phyloP scores from a whole-genome alignment of 78 protist species.

The Dictyostelium intermedium region DNA sequence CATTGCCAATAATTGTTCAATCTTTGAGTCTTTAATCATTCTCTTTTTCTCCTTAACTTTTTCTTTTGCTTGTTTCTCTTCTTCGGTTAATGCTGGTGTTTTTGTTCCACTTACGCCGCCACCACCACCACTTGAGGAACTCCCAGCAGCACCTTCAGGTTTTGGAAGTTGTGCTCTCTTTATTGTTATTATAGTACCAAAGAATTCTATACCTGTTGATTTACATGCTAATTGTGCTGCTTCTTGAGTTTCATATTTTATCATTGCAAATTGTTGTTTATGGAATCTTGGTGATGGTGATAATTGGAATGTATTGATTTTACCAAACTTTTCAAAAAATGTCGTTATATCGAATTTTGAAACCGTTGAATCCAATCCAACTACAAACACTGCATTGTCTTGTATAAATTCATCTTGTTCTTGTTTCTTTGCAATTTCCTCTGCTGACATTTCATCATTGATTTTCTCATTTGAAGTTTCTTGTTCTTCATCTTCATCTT shows the following conservation, averaged over 20 bases:
- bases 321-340: constrained; percentile 13
- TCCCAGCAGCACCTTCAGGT: not conserved
- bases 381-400: not conserved
- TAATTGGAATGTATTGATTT: not conserved
- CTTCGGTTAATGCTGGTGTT: not conserved
- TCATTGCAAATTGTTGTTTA: not conserved
- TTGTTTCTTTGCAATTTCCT: not conserved
- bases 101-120: not conserved
- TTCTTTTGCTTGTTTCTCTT: constrained; percentile 7
- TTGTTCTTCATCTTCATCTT: not conserved
- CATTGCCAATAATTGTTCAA: not conserved
- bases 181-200: not conserved
- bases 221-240: constrained; percentile 21
- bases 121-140: not conserved
- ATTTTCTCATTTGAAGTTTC: not conserved
- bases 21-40: not conserved
- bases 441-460: not conserved
- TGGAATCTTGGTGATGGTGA: not conserved
- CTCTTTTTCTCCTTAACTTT: constrained; percentile 5
- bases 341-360: constrained; percentile 2
- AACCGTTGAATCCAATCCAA: constrained; percentile 6
- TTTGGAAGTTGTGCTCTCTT: not conserved
- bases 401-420: not conserved
- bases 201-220: constrained; percentile 20
- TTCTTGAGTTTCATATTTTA: constrained; percentile 6